phyloP scores from a whole-genome alignment of 371 early-diverging fungal species.

The Mycotypha africana region DNA sequence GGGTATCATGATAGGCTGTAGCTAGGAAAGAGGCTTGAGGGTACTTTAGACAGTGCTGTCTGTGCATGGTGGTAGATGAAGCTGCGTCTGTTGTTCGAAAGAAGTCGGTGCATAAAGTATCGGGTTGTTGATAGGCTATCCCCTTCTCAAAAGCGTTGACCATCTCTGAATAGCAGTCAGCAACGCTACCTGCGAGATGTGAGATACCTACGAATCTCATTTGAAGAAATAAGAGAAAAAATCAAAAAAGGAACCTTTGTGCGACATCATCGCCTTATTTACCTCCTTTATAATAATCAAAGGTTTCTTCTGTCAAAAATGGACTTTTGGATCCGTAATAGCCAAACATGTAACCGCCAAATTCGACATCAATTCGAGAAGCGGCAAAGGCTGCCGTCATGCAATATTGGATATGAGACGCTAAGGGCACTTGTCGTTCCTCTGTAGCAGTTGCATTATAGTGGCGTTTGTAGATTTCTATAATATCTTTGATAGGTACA shows the following conservation, averaged over 20 bases:
- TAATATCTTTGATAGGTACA: constrained; percentile 71
- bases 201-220: constrained; percentile 36
- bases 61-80: too few species aligned
- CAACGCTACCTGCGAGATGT: constrained; percentile 59
- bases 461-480: constrained; percentile 61
- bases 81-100: constrained; percentile 25
- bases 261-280: too few species aligned
- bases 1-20: too few species aligned
- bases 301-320: constrained; percentile 67
- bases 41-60: too few species aligned
- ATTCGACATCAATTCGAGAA: constrained; percentile 51
- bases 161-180: constrained; percentile 57
- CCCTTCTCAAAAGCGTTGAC: constrained; percentile 46
- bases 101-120: constrained; percentile 25
- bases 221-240: not conserved
- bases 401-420: constrained; percentile 47
- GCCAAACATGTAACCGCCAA: constrained; percentile 42
- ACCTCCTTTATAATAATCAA: constrained; percentile 73
- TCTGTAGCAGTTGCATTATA: constrained; percentile 9
- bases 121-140: constrained; percentile 9
- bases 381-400: constrained; percentile 62
- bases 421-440: constrained; percentile 17
- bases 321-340: constrained; percentile 52
- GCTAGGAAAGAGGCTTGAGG: too few species aligned
- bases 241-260: not conserved